phyloP scores from a whole-genome alignment of 2,329 filamentous ascomycete genomes.

The Alternaria triticina region DNA sequence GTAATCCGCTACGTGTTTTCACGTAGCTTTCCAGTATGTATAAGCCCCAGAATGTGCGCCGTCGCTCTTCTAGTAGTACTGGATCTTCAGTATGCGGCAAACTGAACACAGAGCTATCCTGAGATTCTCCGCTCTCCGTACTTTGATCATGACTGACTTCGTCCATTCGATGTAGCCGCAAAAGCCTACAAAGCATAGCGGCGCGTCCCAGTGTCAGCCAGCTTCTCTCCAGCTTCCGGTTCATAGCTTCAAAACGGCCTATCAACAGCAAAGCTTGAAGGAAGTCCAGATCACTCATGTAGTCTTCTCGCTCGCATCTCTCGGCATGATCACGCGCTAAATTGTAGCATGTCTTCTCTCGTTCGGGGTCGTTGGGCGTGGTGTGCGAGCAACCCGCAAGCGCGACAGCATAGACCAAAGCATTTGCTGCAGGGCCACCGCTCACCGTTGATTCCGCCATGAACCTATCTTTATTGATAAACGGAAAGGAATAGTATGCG shows the following conservation, averaged over 20 bases:
- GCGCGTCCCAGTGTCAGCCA: constrained; percentile 2
- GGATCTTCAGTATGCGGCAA: not conserved
- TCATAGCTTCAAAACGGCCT: not conserved
- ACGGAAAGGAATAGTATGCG: not conserved
- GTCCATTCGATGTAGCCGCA: not conserved
- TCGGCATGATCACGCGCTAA: not conserved
- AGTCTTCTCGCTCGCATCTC: not conserved
- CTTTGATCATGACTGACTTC: not conserved
- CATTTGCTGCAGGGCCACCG: not conserved
- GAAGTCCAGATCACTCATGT: not conserved
- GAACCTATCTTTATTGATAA: not conserved
- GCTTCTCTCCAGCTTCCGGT: not conserved
- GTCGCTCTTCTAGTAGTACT: not conserved
- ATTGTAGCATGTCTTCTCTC: not conserved
- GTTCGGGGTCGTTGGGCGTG: not conserved
- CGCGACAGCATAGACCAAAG: constrained; percentile 1
- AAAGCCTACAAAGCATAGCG: constrained; percentile 1
- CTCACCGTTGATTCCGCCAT: not conserved
- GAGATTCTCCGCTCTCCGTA: not conserved
- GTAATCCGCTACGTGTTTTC: not conserved
- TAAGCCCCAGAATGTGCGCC: constrained; percentile 3
- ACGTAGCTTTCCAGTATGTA: constrained; percentile 6
- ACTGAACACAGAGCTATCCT: not conserved
- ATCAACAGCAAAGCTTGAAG: not conserved
- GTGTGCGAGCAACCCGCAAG: not conserved